These are phyloP conservation scores for Pichia sp. DNA, from an alignment of 1,139 yeast species.

Conservation along the genomic window DNA sequence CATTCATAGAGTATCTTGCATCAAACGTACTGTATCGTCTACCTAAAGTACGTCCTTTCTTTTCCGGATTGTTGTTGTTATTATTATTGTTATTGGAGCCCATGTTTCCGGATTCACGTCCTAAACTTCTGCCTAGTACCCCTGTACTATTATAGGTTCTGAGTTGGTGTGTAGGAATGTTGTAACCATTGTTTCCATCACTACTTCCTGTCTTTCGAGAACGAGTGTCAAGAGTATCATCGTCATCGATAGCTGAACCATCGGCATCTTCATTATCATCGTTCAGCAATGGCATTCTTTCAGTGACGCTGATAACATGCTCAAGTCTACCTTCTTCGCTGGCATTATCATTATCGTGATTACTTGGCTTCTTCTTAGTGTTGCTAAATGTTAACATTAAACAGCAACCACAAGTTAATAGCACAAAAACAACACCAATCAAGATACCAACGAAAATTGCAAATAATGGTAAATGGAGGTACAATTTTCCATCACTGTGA, in stretches of 20 bases:
- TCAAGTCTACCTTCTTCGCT: constrained; percentile 3
- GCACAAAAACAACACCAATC: constrained; percentile 47
- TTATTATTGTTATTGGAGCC: neutral
- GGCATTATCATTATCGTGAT: neutral
- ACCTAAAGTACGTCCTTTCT: neutral
- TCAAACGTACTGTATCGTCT: constrained; percentile 10
- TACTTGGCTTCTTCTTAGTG: constrained; percentile 1
- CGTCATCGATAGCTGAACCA: neutral
- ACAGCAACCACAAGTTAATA: constrained; percentile 36
- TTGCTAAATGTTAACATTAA: constrained; percentile 33
- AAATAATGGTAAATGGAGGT: constrained; percentile 60
- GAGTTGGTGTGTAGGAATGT: neutral
- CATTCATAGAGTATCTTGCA: constrained; percentile 13
- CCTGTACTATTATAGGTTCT: neutral
- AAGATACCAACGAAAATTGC: constrained; percentile 67
- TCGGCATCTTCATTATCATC: constrained; percentile 3
- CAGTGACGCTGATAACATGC: constrained; percentile 15
- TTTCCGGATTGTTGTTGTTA: neutral
- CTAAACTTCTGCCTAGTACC: neutral
- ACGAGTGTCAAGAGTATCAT: too few relatives aligned
- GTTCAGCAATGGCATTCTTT: constrained; percentile 20
- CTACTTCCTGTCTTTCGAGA: too few relatives aligned
- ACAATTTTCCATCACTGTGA: constrained; percentile 42
- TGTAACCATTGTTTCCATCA: too few relatives aligned
- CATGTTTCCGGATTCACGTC: neutral